Evolutionary conservation across 1,284 basidiomycete genomes (phyloP), one percentile per base, ranked within the genome.

Genomic region (Cutaneotrichosporon sp.): DNA sequence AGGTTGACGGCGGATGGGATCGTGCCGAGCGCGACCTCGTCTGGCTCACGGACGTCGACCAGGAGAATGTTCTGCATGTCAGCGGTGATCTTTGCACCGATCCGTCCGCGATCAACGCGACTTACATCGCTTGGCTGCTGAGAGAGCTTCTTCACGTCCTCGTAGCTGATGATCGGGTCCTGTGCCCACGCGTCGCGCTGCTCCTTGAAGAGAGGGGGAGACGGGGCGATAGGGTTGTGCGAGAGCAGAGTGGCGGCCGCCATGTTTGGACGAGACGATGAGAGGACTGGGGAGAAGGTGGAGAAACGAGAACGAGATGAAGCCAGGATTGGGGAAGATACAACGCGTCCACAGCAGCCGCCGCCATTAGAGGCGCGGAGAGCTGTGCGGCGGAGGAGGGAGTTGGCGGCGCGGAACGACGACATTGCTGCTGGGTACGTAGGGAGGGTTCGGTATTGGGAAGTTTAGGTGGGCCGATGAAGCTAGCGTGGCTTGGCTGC

Each of bases 1-100:
- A 99, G 77, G 71, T 94, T 93, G 65, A 98, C 91, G 5, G 93
- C 83, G 11, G 90, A 92, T 4, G 96, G 96, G 65, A 99, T 97
- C 68, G 88, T 88, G 25, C 96, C 94, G 71, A 94, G 88, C 3
- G 87, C 81, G 31, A 93, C 89, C 74, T 98, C 96, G 61, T 90
- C 84, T 4, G 87, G 87, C 74, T 98, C 96, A 27, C 96, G 85
- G 7, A 98, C 93, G 72, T 99, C 90, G 54, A 94, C 84, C 49
- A 93, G 65, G 67, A 87, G 88, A n/a, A 84, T 78, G 59, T 88
- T 79, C 89, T 93, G 27, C 10, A 16, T 24, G 44, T 49, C 24
- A 47, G 49, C 33, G 17, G 16, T 11, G 34, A 9, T 16, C 34
- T 35, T 19, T 8, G 22, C 4, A 20, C n/a, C n/a, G n/a, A n/a